Conservation (phyloP, 768 basidiomycete genomes). For the Hypsizygus marmoreus region DNA sequence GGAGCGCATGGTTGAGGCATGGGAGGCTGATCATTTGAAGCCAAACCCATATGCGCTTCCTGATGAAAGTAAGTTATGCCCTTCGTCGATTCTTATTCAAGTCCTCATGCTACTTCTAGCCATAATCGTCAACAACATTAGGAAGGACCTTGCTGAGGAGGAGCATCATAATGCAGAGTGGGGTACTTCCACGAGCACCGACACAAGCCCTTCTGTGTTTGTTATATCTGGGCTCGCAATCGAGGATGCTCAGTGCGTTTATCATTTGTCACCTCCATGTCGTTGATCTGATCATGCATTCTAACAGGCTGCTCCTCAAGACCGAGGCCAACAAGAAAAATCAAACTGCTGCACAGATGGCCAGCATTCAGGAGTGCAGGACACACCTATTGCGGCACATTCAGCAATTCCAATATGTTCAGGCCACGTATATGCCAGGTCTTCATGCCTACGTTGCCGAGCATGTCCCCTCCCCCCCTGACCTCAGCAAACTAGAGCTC, state of each 20-base stretch:
- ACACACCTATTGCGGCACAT: background rate
- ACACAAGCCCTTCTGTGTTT: slow-evolving; percentile 6
- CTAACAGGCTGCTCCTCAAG: background rate
- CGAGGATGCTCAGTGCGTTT: slow-evolving; percentile 12
- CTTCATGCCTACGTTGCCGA: background rate
- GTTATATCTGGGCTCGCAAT: slow-evolving; percentile 12
- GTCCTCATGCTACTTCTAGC: slow-evolving; percentile 3
- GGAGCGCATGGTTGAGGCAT: slow-evolving; percentile 6
- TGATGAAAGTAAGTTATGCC: slow-evolving; percentile 5
- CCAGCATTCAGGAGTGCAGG: background rate
- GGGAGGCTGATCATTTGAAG: slow-evolving; percentile 6
- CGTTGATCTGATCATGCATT: background rate
- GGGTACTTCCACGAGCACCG: background rate
- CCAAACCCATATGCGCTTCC: slow-evolving; percentile 10
- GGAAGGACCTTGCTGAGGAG: slow-evolving; percentile 9
- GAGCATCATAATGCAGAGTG: slow-evolving; percentile 7
- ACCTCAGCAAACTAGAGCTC: too few relatives aligned
- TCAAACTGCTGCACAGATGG: background rate
- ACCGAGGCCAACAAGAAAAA: background rate
- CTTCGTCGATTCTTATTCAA: background rate
- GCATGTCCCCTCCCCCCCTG: too few relatives aligned
- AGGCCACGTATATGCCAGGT: background rate
- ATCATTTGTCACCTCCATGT: background rate
- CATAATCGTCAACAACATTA: slow-evolving; percentile 8
- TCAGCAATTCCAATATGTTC: background rate